phyloP scores from a whole-genome alignment of 1,284 basidiomycete species.

The Meira miltonrushii region DNA sequence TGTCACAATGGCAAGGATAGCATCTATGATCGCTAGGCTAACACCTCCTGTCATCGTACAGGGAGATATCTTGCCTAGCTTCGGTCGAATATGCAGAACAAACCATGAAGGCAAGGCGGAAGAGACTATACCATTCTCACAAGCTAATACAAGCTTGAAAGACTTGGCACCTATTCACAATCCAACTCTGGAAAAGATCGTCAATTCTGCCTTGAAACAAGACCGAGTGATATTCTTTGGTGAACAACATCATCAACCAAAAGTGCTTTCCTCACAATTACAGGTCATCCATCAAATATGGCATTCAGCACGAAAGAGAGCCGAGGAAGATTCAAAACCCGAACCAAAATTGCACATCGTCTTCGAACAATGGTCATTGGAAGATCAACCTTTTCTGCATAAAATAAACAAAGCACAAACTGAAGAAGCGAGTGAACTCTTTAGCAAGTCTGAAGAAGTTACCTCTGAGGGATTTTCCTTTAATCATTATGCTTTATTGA shows the following conservation, averaged over 20 bases:
- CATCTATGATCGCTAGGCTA: conserved; percentile 4
- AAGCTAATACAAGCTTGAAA: not conserved
- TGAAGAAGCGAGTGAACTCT: conserved; percentile 11
- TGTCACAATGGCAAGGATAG: no score
- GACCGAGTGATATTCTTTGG: conserved; percentile 34
- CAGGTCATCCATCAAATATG: conserved; percentile 23
- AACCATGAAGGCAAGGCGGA: not conserved
- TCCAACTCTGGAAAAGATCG: no score
- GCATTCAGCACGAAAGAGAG: no score
- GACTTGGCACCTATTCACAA: not conserved
- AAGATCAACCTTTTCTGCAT: conserved; percentile 32
- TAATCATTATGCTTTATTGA: conserved; percentile 33
- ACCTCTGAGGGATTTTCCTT: conserved; percentile 27
- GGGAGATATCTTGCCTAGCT: not conserved
- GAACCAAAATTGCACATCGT: conserved; percentile 25
- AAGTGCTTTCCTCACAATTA: conserved; percentile 32
- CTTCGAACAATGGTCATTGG: conserved; percentile 36
- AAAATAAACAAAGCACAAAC: conserved; percentile 13
- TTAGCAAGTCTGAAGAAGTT: conserved; percentile 12
- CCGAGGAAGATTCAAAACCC: no score
- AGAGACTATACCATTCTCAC: not conserved
- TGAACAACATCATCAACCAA: conserved; percentile 42
- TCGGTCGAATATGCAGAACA: conserved; percentile 3
- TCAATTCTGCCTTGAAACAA: conserved; percentile 6
- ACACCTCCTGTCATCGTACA: not conserved